Percentiles rank a stretch among this genome's conserved stretches.
phyloP scores from a whole-genome alignment of 2,329 filamentous ascomycete genomes.

The Arthroderma sp. region DNA sequence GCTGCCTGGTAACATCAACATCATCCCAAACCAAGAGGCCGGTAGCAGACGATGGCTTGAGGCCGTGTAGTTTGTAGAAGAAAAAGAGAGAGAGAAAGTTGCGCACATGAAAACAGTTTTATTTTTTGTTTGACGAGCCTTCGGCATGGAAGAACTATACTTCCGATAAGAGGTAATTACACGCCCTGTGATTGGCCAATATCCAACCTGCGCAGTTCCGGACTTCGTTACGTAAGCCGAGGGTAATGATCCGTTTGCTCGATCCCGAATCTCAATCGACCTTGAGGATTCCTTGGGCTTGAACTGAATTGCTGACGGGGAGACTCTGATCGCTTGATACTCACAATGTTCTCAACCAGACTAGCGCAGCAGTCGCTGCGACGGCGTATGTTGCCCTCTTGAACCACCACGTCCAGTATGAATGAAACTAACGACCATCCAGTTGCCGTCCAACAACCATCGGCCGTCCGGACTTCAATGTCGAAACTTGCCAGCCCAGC shows the following conservation, averaged over 20 bases:
- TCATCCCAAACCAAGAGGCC: conserved; percentile 20
- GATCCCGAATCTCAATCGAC: not conserved
- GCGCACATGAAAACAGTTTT: not conserved
- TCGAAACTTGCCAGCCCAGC: conserved; percentile 31
- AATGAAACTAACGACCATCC: conserved; percentile 15
- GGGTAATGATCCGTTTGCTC: conserved; percentile 13
- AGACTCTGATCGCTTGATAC: not conserved
- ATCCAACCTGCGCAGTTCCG: conserved; percentile 46
- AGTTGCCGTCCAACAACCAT: conserved; percentile 35
- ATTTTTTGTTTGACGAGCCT: conserved; percentile 1
- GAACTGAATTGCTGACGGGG: not conserved
- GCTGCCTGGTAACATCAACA: conserved; percentile 23
- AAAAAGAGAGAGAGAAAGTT: conserved; percentile 14
- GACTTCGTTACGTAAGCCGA: conserved; percentile 28
- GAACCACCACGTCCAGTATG: not conserved
- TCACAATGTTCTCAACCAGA: conserved; percentile 36
- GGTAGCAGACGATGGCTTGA: conserved; percentile 29
- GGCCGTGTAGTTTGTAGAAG: conserved; percentile 19
- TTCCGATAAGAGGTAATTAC: conserved; percentile 24
- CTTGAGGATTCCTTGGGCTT: conserved; percentile 1
- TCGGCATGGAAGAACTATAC: conserved; percentile 21
- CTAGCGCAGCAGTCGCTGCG: conserved; percentile 35
- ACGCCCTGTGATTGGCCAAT: conserved; percentile 20
- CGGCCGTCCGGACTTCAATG: conserved; percentile 28
- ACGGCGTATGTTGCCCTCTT: conserved; percentile 29